Conservation (phyloP, 495 filamentous ascomycete genomes). For the Trichodelitschia bisporula region DNA sequence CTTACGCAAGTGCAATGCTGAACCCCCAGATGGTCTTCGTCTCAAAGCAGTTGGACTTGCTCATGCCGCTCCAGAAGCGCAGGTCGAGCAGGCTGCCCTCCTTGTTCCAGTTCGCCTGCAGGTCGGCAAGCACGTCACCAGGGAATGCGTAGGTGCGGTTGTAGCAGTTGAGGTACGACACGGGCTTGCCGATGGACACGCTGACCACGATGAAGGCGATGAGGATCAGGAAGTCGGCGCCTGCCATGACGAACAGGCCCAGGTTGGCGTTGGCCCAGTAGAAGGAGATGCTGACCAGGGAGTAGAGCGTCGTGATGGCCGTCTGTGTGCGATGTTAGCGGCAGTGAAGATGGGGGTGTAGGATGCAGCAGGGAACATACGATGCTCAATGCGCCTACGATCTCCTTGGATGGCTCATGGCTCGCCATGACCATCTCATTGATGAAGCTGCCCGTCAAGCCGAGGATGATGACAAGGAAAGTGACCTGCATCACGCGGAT, state of each 20-base stretch:
- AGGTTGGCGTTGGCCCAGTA: slow-evolving; percentile 47
- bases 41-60: slow-evolving; percentile 52
- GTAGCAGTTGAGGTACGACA: slow-evolving; percentile 53
- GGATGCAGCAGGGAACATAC: slow-evolving; percentile 24
- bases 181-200: slow-evolving; percentile 52
- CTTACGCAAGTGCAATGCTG: slow-evolving; percentile 52
- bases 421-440: slow-evolving; percentile 41
- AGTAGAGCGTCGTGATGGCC: slow-evolving; percentile 53
- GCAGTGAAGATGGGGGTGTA: neutral
- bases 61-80: slow-evolving; percentile 34
- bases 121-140: slow-evolving; percentile 4
- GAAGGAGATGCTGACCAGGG: slow-evolving; percentile 46
- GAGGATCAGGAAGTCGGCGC: slow-evolving; percentile 39
- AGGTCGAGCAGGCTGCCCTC: slow-evolving; percentile 21
- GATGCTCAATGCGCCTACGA: slow-evolving; percentile 56
- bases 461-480: slow-evolving; percentile 55
- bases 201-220: slow-evolving; percentile 47
- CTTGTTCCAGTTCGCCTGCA: slow-evolving; percentile 17
- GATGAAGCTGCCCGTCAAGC: slow-evolving; percentile 63
- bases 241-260: slow-evolving; percentile 39
- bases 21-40: slow-evolving; percentile 81
- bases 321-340: slow-evolving; percentile 23
- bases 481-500: slow-evolving; percentile 45
- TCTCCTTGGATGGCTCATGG: slow-evolving; percentile 36
- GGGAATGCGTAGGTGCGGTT: slow-evolving; percentile 15